Evolutionary conservation across 768 basidiomycete genomes (phyloP).

Genomic region (Paxillus ammoniavirescens): DNA sequence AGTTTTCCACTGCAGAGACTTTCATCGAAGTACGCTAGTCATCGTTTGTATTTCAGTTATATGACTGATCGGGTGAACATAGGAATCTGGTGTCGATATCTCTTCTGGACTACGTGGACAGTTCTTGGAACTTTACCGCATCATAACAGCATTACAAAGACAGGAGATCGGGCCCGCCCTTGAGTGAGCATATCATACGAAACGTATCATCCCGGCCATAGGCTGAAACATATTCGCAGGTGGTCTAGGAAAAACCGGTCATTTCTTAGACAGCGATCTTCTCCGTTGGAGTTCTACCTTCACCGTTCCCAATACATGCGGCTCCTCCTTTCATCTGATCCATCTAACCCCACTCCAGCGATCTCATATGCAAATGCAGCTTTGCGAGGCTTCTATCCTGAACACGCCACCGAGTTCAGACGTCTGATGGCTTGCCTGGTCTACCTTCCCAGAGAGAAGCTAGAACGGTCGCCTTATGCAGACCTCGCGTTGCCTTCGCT

Average conservation of each 20-base stretch:
- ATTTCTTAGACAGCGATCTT: conserved; percentile 68
- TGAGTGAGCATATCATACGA: conserved; percentile 45
- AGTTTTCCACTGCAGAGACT: conserved; percentile 72
- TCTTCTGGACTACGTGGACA: conserved; percentile 47
- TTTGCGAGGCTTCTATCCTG: conserved; percentile 60
- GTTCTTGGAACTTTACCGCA: conserved; percentile 70
- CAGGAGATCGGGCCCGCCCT: conserved; percentile 76
- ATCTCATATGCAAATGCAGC: conserved; percentile 72
- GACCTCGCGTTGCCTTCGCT: conserved; percentile 70
- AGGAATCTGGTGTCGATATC: conserved; percentile 71
- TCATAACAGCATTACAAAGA: conserved; percentile 62
- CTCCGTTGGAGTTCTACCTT: conserved; percentile 84
- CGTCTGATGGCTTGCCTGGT: conserved; percentile 68
- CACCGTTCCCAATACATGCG: conserved; percentile 90
- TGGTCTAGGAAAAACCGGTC: conserved; percentile 71
- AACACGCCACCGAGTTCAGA: conserved; percentile 62
- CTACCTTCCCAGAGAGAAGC: conserved; percentile 66
- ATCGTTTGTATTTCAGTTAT: conserved; percentile 1
- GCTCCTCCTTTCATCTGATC: conserved; percentile 62
- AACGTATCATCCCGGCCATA: neutral
- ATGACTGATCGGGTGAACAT: neutral
- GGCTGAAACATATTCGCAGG: conserved; percentile 38
- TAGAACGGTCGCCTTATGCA: conserved; percentile 71
- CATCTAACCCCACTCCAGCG: conserved; percentile 56
- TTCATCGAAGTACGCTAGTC: conserved; percentile 60